phyloP scores from a whole-genome alignment of 1,284 basidiomycete species.

The Leucoagaricus sp. region DNA sequence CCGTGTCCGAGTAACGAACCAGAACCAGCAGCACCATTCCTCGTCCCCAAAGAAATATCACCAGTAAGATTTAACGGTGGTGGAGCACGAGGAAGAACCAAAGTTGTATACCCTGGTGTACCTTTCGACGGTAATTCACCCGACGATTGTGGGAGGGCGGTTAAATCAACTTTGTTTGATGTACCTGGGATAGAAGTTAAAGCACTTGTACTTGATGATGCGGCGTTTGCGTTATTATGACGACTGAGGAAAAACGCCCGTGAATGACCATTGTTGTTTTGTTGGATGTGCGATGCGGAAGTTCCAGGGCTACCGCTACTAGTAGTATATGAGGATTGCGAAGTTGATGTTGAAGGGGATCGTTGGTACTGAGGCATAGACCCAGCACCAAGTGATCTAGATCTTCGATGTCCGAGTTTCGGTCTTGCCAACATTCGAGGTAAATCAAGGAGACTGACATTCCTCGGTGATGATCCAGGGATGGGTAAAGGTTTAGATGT shows the following conservation, averaged over 20 bases:
- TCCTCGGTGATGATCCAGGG: neutral
- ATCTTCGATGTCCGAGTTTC: slow-evolving; percentile 7
- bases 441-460: slow-evolving; percentile 1
- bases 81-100: slow-evolving; percentile 68
- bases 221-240: no score
- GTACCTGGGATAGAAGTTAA: slow-evolving; percentile 22
- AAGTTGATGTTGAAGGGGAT: slow-evolving; percentile 8
- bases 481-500: slow-evolving; percentile 6
- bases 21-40: neutral
- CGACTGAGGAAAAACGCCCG: slow-evolving; percentile 12
- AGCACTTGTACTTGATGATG: no score
- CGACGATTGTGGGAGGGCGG: slow-evolving; percentile 22
- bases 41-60: neutral
- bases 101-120: slow-evolving; percentile 65
- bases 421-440: neutral
- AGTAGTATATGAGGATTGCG: neutral
- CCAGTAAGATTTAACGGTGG: slow-evolving; percentile 37
- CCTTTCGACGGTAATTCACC: slow-evolving; percentile 51
- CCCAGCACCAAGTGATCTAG: slow-evolving; percentile 11
- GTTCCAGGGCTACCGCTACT: slow-evolving; percentile 14
- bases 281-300: slow-evolving; percentile 12
- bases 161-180: slow-evolving; percentile 21
- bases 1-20: slow-evolving; percentile 1
- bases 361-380: neutral
- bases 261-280: slow-evolving; percentile 5